Percentiles rank a stretch among this genome's conserved stretches.
Evolutionary conservation across 164 flowering plant genomes (phyloP).

Genomic region (Amborella trichopoda): DNA sequence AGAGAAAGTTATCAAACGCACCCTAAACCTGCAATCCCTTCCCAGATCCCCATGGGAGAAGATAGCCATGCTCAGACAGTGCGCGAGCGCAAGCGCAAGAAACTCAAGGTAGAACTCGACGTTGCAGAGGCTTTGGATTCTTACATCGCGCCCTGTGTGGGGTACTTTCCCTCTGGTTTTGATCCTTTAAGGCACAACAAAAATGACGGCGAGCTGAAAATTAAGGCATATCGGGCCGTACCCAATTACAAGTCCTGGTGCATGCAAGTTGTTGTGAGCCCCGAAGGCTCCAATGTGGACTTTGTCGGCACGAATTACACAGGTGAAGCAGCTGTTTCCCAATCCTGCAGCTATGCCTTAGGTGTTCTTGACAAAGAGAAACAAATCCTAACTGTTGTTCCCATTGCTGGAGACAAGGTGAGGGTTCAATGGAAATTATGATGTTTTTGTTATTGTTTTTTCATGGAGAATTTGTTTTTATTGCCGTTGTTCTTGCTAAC

Average conservation of each 20-base stretch:
- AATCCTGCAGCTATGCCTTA: slow-evolving; percentile 48
- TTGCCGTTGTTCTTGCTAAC: too few species aligned
- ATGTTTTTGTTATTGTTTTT: background rate
- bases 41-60: too few species aligned
- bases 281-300: slow-evolving; percentile 27
- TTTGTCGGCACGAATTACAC: slow-evolving; percentile 61
- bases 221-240: slow-evolving; percentile 5
- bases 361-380: slow-evolving; percentile 68
- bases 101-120: background rate
- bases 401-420: slow-evolving; percentile 75
- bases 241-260: background rate
- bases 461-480: background rate
- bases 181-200: background rate
- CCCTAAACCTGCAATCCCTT: too few species aligned
- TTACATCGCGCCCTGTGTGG: slow-evolving; percentile 3
- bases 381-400: slow-evolving; percentile 46
- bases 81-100: slow-evolving; percentile 1
- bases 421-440: background rate
- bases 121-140: background rate
- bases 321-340: slow-evolving; percentile 53
- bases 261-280: slow-evolving; percentile 51
- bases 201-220: background rate
- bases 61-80: too few species aligned
- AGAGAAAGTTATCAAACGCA: too few species aligned
- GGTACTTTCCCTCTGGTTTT: slow-evolving; percentile 13